Evolutionary conservation across 2,329 filamentous ascomycete species (phyloP).

Genomic region (Trichophaea hybrida): DNA sequence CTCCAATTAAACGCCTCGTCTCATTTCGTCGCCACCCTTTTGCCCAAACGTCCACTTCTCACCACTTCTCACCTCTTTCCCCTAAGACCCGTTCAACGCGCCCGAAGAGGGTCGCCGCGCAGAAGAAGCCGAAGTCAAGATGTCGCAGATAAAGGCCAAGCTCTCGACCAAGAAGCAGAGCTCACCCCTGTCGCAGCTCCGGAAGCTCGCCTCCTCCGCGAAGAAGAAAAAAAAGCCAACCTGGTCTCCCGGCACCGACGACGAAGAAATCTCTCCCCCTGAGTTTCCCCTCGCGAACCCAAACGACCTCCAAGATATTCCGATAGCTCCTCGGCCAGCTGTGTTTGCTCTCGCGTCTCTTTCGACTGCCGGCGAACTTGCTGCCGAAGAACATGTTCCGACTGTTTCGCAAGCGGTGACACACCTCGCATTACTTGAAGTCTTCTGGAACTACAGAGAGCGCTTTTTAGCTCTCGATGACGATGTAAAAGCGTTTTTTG

Average conservation of each 20-base stretch:
- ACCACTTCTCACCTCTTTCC: not conserved
- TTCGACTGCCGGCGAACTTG: not conserved
- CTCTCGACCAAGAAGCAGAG: not conserved
- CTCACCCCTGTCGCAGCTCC: not conserved
- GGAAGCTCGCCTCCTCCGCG: not conserved
- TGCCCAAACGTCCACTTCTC: not conserved
- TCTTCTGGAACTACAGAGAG: constrained; percentile 41
- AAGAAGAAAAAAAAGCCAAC: too few species aligned
- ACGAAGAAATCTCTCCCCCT: not conserved
- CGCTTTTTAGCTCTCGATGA: not conserved
- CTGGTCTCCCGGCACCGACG: not conserved
- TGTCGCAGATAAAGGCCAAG: not conserved
- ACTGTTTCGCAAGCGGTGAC: constrained; percentile 40
- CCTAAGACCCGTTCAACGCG: not conserved
- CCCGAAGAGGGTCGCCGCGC: not conserved
- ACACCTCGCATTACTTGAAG: constrained; percentile 58
- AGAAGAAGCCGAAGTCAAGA: not conserved
- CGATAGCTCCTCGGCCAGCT: not conserved
- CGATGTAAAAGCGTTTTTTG: not conserved
- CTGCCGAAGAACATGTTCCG: not conserved
- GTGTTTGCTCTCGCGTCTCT: not conserved
- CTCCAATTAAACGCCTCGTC: too few species aligned
- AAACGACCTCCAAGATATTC: not conserved
- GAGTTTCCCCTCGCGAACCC: not conserved
- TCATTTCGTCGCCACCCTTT: not conserved